Base-by-base conservation (phyloP, 331 rosid genomes). In the Malus hybrid region DNA sequence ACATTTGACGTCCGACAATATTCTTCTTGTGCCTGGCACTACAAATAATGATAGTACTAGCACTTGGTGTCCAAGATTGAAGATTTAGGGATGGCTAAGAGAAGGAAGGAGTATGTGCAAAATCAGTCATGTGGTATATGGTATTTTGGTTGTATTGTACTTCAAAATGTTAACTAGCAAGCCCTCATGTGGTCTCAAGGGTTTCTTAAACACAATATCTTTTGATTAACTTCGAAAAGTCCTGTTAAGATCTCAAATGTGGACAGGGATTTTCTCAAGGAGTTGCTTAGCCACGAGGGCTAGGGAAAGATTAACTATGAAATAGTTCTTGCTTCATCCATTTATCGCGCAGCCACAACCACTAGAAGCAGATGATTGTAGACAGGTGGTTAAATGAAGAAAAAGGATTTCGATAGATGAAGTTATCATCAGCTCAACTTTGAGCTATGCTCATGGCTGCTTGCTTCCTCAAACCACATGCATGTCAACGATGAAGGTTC, bases 131-230 rank as follows among this genome's bases (percentile, higher is more conserved):
- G 76, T 62, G 80, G 71, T 73, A 8, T 80, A 11, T 80, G 84
- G 84, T 75, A 78, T 18, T 67, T 80, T 12, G 80, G 80, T 31
- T 76, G 84, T 65, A 70, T 73, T 31, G 77, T 80, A 33, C 54
- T 80, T 34, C 39, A 69, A 75, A 59, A 76, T 80, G 84, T 33
- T 70, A 10, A 67, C 70, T 0, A 77, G 84, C 12, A 42, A 44
- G 13, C 20, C 69, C 5, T 7, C 57, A 0, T 52, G 70, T 68
- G 66, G 19, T 52, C 57, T 15, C 19, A 19, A 52, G n/a, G 19
- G 5, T 52, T 52, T 19, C 4, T 16, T 52, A 0, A 19, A 52
- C 20, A 7, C 19, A 19, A 52, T 1, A 15, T 6, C 7, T 16
- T 52, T 52, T 52, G 57, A 52, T 52, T 19, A 52, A 52, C 57